Evolutionary conservation across 169 alveolate genomes (phyloP), one percentile per base, ranked within the genome.

Genomic region (Eimeria mitis): DNA sequence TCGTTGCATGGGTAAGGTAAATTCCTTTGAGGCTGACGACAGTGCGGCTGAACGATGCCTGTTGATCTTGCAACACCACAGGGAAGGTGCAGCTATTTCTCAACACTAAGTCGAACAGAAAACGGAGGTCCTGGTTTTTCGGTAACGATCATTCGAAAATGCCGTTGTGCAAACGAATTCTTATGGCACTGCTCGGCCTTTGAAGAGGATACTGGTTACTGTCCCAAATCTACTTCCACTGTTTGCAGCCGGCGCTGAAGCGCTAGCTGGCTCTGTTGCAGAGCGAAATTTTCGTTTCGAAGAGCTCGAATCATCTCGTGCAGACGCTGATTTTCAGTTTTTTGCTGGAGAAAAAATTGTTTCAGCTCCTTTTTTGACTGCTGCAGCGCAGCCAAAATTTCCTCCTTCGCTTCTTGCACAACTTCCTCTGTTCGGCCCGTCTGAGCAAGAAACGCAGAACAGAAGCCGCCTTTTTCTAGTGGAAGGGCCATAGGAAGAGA

Each of bases 141-240:
- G 79, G 1, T 25, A 4, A 28, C 31, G 1, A 49, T 6, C 5
- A 9, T 13, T 21, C 25, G 13, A 34, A 37, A 40, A 2, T 1
- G 0, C 56, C 31, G 78, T 11, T 13, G 19, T 34, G 34, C 47
- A 13, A 34, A 25, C 19, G 0, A 68, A 31, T 68, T 31, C 25
- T 25, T 6, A 2, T 34, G 78, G 47, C 47, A 31, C 25, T 31
- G 8, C 47, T 68, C 6, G 25, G 78, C 81, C 54, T 19, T 71
- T 71, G 9, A 73, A 21, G 8, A 1, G 44, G 91, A 34, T 4
- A 23, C 25, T 11, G 19, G n/a, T 88, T 73, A 95, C 68, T 95
- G 96, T n/a, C 96, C 96, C 42, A 95, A 42, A 59, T 95, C 96
- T 47, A 87, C 96, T 73, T 95, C 96, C n/a, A 88, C 81, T 37